Evolutionary conservation across 1,139 yeast genomes (phyloP).

Genomic region (Zygosaccharomyces pseudobailii): DNA sequence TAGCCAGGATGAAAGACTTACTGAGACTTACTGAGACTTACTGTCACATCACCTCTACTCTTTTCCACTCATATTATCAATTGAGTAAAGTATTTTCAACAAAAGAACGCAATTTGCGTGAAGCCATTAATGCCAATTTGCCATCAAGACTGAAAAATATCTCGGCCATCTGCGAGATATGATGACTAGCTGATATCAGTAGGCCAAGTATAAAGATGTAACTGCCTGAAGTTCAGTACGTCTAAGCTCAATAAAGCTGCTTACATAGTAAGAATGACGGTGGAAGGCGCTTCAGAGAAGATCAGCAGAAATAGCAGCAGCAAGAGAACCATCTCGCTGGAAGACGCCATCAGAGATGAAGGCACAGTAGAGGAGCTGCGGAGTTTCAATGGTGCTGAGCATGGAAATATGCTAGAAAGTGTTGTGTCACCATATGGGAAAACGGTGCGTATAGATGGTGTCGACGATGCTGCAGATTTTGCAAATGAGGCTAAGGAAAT

Average conservation of each 20-base stretch:
- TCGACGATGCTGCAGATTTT: conserved; percentile 37
- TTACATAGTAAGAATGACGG: not conserved
- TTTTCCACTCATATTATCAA: too few relatives aligned
- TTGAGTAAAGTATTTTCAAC: too few relatives aligned
- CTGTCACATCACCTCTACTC: too few relatives aligned
- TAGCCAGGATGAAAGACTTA: too few relatives aligned
- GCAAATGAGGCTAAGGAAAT: conserved; percentile 27
- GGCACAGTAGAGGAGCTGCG: conserved; percentile 2
- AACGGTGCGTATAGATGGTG: conserved; percentile 34
- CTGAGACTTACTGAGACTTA: too few relatives aligned
- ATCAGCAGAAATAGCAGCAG: not conserved
- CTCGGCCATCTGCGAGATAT: too few relatives aligned
- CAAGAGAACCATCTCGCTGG: not conserved
- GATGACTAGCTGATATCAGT: too few relatives aligned
- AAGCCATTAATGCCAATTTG: too few relatives aligned
- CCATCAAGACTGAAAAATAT: too few relatives aligned
- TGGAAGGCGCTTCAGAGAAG: not conserved
- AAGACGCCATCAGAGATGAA: not conserved
- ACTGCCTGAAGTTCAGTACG: too few relatives aligned
- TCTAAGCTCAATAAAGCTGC: not conserved
- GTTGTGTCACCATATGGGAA: conserved; percentile 34
- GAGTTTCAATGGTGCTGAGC: not conserved
- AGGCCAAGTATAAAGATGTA: too few relatives aligned
- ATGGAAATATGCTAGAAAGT: conserved; percentile 10
- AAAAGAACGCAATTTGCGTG: too few relatives aligned